Base-by-base conservation (phyloP, 768 basidiomycete genomes). In the Lactifluus pinguis region DNA sequence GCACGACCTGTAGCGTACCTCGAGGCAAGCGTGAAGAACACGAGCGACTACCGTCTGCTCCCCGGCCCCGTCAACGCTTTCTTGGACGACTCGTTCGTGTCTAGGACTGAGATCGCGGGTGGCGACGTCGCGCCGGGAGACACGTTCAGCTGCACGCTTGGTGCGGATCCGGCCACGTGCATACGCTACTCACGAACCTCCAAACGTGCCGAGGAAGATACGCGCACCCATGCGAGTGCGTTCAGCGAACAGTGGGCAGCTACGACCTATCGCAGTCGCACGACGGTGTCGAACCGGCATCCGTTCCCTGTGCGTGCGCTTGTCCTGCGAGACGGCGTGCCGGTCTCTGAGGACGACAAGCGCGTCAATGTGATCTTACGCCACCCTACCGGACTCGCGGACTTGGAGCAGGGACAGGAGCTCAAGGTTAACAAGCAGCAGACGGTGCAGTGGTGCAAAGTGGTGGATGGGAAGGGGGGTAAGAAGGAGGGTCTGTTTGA, bases 401-500 rank as follows among this genome's bases (percentile, higher is more conserved):
- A 76, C 50, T 72, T 76, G 6, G 76, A 75, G 62, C 74, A 76
- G 4, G 32, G 32, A 34, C 38, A 13, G 8, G 38, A 38, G 9
- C 10, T 38, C 10, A 38, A 11, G 38, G 38, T 13, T 1, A 54
- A 71, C 49, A 72, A 72, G 14, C 63, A 67, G 53, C 67, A 65
- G 19, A 62, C 49, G n/a, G 74, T 77, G 36, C 64, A 65, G 55
- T 76, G 75, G 76, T 65, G 69, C 60, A 73, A 73, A 49, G 62
- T 69, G 7, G 72, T 72, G 1, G 75, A 78, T 65, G 76, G 76
- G 55, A 77, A 77, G 59, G 76, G 76, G 4, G 81, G 78, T 1
- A 76, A 79, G 71, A 79, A 80, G 71, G 78, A 83, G 49, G 84
- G 84, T 2, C 74, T 74, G 60, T 79, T 80, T 66, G 81, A 83